These are phyloP conservation scores for Yamadazyma kanchanaburiensis DNA, from an alignment of 1,139 yeast species.

Conservation along the genomic window DNA sequence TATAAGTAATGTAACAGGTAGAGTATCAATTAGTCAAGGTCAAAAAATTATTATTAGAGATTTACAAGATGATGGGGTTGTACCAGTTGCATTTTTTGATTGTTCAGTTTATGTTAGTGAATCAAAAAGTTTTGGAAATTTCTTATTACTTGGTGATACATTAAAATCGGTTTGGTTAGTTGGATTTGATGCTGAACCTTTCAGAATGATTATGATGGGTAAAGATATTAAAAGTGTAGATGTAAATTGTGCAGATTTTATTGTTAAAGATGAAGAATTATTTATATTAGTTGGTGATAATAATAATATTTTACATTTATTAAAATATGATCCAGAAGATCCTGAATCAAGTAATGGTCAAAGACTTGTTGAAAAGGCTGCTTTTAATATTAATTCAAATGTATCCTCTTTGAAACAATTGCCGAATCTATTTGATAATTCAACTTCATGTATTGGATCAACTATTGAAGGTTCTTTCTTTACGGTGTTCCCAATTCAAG, in stretches of 20 bases:
- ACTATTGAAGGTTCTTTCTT: slow-evolving; percentile 78
- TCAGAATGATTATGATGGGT: slow-evolving; percentile 75
- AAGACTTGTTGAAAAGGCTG: slow-evolving; percentile 63
- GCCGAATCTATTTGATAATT: slow-evolving; percentile 41
- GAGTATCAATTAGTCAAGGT: slow-evolving; percentile 84
- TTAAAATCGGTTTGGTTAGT: slow-evolving; percentile 77
- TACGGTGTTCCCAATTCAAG: slow-evolving; percentile 72
- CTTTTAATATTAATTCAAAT: slow-evolving; percentile 64
- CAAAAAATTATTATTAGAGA: slow-evolving; percentile 82
- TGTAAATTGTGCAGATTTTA: slow-evolving; percentile 67
- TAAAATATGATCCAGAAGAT: slow-evolving; percentile 92
- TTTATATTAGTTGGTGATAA: slow-evolving; percentile 70
- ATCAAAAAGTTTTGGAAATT: slow-evolving; percentile 78
- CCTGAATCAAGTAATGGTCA: slow-evolving; percentile 81
- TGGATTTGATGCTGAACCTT: slow-evolving; percentile 95
- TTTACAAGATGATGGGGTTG: slow-evolving; percentile 77
- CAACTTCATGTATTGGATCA: slow-evolving; percentile 63
- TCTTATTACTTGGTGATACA: slow-evolving; percentile 76
- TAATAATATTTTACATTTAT: slow-evolving; percentile 63
- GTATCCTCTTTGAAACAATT: slow-evolving; percentile 58
- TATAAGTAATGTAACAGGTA: slow-evolving; percentile 77
- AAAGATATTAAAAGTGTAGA: slow-evolving; percentile 66
- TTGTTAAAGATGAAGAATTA: slow-evolving; percentile 67
- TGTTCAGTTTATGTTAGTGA: slow-evolving; percentile 77
- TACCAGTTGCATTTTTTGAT: slow-evolving; percentile 92